phyloP scores from a whole-genome alignment of 2,329 filamentous ascomycete species.

The Talaromyces atroroseus region DNA sequence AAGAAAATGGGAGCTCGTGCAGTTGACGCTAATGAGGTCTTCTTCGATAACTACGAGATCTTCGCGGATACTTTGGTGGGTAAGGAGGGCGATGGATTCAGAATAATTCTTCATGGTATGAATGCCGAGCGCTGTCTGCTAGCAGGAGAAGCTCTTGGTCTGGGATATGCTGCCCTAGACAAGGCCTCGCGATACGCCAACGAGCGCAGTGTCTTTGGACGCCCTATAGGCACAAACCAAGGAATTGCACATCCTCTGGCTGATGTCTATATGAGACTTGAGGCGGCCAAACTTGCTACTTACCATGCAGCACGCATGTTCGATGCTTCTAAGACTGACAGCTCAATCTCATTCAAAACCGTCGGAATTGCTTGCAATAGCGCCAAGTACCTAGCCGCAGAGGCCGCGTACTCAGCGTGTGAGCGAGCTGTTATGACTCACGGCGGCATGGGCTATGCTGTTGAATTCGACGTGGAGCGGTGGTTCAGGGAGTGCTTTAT shows the following conservation, averaged over 20 bases:
- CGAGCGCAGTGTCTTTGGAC: constrained; percentile 57
- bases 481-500: constrained; percentile 59
- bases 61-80: constrained; percentile 63
- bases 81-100: constrained; percentile 69
- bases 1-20: constrained; percentile 81
- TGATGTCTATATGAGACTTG: constrained; percentile 55
- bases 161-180: constrained; percentile 67
- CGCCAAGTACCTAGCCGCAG: constrained; percentile 62
- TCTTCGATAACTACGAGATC: constrained; percentile 73
- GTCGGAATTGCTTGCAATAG: constrained; percentile 63
- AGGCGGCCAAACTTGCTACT: constrained; percentile 56
- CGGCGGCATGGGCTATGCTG: constrained; percentile 60
- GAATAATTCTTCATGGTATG: constrained; percentile 72
- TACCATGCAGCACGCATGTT: constrained; percentile 57
- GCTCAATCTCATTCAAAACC: constrained; percentile 48
- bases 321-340: constrained; percentile 48
- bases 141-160: constrained; percentile 71
- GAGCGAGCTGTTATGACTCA: constrained; percentile 53
- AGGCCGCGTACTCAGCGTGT: constrained; percentile 57
- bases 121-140: constrained; percentile 71
- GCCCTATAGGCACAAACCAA: constrained; percentile 56
- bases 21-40: constrained; percentile 80
- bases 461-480: constrained; percentile 58
- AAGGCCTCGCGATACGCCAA: constrained; percentile 60
- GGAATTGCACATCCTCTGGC: constrained; percentile 56